Evolutionary conservation across 2,329 filamentous ascomycete species (phyloP), one percentile per base, ranked within the genome.

Genomic region (Fusarium pininemorale): DNA sequence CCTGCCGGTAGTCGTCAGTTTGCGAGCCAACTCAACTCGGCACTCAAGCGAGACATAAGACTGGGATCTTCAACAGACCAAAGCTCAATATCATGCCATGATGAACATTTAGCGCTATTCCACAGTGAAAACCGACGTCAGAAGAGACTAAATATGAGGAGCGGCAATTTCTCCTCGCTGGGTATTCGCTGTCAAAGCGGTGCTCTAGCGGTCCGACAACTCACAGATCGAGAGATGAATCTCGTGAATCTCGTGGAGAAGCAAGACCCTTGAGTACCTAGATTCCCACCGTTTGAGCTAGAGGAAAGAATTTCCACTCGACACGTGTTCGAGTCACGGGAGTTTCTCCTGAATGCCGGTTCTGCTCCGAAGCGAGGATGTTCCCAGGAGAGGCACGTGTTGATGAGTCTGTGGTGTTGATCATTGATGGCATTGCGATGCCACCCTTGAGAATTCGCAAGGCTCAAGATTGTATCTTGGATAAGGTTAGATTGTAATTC

Each of bases 81-180:
- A 57, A 51, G 57, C 73, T 63, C 65, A 73, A 75, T 37, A 76
- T 78, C 73, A 71, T 73, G 66, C 73, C 57, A 76, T 74, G 53
- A 60, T 70, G 47, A 62, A 35, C 50, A 58, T 45, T 13, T 75
- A 66, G 75, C 64, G 72, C 54, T 41, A 24, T 45, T 12, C 45
- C 24, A 47, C 26, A 51, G 42, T 50, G 22, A 44, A 44, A 60
- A 32, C 35, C 51, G 58, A 71, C 70, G 58, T 54, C 42, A 75
- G 44, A 54, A 50, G 53, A 47, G 53, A 20, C 62, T 48, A 60
- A 54, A 56, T 41, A 59, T 60, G 61, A 68, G 64, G 42, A 66
- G 61, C 35, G 22, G 59, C 54, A 78, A 54, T 51, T 70, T 72
- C 54, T 48, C 62, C 54, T 70, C 30, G 69, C 66, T 18, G 73